Conservation (phyloP, 495 filamentous ascomycete genomes). For the Daldinia grandis region DNA sequence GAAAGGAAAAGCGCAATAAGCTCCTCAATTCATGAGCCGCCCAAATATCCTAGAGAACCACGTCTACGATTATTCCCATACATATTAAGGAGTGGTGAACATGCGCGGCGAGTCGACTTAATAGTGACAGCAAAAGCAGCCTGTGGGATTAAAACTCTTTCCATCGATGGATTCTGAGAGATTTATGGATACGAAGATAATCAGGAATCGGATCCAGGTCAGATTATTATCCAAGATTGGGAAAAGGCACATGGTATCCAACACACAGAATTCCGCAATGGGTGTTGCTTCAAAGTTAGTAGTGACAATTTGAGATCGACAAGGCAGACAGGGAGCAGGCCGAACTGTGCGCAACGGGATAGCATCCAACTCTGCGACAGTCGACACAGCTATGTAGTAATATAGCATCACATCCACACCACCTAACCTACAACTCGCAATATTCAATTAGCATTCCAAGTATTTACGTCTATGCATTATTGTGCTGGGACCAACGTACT, state of each 20-base stretch:
- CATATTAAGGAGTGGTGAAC: background rate
- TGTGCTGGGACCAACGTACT: background rate
- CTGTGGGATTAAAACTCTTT: background rate
- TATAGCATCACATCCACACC: background rate
- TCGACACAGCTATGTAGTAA: background rate
- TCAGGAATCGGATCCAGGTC: background rate
- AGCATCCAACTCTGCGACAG: background rate
- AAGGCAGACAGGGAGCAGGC: background rate
- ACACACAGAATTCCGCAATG: background rate
- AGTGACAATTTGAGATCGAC: background rate
- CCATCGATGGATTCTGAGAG: background rate
- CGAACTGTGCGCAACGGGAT: background rate
- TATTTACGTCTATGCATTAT: background rate
- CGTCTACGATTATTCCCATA: background rate
- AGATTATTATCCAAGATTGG: background rate
- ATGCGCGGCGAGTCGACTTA: background rate
- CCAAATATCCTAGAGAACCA: constrained; percentile 4
- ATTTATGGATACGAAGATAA: background rate
- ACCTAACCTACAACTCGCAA: background rate
- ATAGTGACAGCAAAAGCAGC: background rate
- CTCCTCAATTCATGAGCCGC: constrained; percentile 80
- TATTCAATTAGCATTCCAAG: background rate
- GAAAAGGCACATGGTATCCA: background rate
- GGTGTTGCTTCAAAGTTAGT: background rate
- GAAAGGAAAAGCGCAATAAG: constrained; percentile 98